phyloP scores from a whole-genome alignment of 768 basidiomycete genomes.

The Mycena leptocephala region DNA sequence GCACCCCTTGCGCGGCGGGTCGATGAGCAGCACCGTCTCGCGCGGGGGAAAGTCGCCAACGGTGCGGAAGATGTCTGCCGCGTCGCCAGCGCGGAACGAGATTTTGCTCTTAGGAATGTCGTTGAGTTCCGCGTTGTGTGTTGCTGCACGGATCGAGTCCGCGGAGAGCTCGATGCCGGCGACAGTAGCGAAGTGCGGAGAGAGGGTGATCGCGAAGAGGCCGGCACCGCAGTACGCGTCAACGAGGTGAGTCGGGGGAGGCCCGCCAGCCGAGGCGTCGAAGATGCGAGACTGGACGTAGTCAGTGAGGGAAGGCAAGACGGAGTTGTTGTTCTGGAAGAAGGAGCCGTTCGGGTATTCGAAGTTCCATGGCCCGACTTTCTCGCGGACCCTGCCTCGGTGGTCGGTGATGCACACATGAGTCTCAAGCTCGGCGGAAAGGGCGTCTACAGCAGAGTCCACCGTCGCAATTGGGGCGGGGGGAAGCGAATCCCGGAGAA shows the following conservation, averaged over 20 bases:
- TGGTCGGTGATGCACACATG: conserved; percentile 92
- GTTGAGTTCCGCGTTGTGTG: conserved; percentile 78
- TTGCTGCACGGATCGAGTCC: conserved; percentile 80
- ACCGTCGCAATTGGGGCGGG: conserved; percentile 42
- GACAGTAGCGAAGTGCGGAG: conserved; percentile 80
- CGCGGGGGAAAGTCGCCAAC: conserved; percentile 77
- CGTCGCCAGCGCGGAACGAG: conserved; percentile 86
- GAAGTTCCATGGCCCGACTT: conserved; percentile 86
- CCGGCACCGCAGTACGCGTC: conserved; percentile 96
- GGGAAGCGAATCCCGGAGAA: conserved; percentile 87
- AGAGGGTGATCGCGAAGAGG: conserved; percentile 89
- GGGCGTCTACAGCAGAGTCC: conserved; percentile 43
- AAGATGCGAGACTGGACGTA: conserved; percentile 88
- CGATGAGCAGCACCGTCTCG: conserved; percentile 82
- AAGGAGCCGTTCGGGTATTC: conserved; percentile 92
- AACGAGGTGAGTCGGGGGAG: conserved; percentile 85
- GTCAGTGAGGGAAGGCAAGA: conserved; percentile 86
- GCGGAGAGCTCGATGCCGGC: conserved; percentile 91
- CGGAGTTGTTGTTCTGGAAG: conserved; percentile 99
- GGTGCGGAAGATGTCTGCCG: conserved; percentile 85
- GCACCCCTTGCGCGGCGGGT: conserved; percentile 97
- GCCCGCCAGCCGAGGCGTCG: conserved; percentile 41
- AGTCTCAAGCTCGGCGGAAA: conserved; percentile 60
- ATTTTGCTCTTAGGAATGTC: conserved; percentile 69
- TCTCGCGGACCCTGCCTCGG: conserved; percentile 85